phyloP scores from a whole-genome alignment of 345 rosid genomes.

The Eucalyptus sideroxylon region DNA sequence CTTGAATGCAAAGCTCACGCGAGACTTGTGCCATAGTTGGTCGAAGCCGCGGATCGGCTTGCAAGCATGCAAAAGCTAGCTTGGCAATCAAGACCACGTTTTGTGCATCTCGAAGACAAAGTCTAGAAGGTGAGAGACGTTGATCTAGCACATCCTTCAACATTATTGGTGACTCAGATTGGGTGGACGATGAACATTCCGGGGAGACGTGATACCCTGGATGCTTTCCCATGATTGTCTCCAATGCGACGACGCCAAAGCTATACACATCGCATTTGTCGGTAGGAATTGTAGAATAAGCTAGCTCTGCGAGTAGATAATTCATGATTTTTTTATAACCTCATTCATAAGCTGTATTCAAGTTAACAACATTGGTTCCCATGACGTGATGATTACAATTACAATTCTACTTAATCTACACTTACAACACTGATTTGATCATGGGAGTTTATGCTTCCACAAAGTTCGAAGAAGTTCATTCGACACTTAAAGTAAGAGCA shows the following conservation, averaged over 20 bases:
- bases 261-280: background rate
- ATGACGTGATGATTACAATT: no score
- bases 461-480: accelerated
- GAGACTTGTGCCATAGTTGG: background rate
- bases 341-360: accelerated
- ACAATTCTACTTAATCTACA: no score
- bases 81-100: background rate
- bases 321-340: background rate
- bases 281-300: accelerated
- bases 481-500: no score
- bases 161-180: background rate
- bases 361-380: no score
- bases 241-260: accelerated
- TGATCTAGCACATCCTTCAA: no score
- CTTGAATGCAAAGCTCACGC: no score
- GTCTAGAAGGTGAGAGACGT: no score
- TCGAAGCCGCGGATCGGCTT: background rate
- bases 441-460: no score
- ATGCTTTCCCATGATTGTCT: background rate
- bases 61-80: background rate
- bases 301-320: background rate
- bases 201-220: accelerated
- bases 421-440: no score
- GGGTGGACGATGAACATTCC: accelerated
- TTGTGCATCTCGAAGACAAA: no score